Conservation (phyloP, 129 eudicot species). For the Pseudognaphalium luteoalbum region DNA sequence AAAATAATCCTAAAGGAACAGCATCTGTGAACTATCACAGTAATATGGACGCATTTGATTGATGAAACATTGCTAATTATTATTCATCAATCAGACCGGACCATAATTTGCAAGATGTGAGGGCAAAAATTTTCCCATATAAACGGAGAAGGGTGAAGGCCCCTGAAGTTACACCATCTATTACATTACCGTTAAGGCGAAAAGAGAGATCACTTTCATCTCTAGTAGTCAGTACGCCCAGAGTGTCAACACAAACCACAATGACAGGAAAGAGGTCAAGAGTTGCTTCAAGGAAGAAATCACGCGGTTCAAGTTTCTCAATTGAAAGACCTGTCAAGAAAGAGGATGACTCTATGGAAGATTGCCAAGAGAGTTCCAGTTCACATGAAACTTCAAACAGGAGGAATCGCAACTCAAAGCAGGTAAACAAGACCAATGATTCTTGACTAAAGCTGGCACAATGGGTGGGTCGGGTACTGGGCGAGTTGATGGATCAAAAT, state of each 20-base stretch:
- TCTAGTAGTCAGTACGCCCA: conserved; percentile 71
- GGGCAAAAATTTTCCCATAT: conserved; percentile 78
- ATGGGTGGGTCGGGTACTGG: not conserved
- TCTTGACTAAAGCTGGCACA: not conserved
- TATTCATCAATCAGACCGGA: conserved; percentile 65
- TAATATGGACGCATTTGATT: not conserved
- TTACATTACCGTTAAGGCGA: conserved; percentile 58
- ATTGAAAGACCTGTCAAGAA: conserved; percentile 52
- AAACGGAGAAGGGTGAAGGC: conserved; percentile 67
- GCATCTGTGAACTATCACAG: not conserved
- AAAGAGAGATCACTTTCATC: conserved; percentile 91
- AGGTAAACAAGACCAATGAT: conserved; percentile 43
- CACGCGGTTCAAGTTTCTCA: conserved; percentile 59
- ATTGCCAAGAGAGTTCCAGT: conserved; percentile 63
- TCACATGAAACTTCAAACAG: conserved; percentile 69
- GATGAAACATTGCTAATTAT: not conserved
- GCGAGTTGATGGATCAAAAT: not conserved
- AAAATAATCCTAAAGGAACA: not conserved
- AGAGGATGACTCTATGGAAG: conserved; percentile 61
- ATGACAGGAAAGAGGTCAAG: conserved; percentile 81
- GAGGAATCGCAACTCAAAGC: conserved; percentile 58
- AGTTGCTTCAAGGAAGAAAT: conserved; percentile 57
- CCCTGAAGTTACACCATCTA: conserved; percentile 56
- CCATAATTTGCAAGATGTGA: conserved; percentile 78
- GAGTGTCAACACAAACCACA: conserved; percentile 59